A percentile compares a stretch with the other conserved stretches of the same genome.
These are phyloP conservation scores for Penicillium sp. DNA, from an alignment of 2,329 filamentous ascomycete genomes.

Conservation along the genomic window DNA sequence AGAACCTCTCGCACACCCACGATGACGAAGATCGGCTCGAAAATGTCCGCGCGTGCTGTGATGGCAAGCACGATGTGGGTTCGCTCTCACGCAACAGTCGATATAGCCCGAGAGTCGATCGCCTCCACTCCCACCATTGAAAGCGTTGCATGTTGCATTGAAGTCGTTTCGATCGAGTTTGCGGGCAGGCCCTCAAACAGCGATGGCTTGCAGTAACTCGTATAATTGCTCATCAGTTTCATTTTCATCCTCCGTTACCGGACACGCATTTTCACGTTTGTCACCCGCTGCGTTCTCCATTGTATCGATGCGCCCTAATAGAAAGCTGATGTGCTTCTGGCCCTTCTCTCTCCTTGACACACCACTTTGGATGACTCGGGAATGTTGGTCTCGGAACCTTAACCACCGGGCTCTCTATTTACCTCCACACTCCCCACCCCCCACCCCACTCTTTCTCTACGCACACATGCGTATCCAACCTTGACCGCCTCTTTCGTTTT, in stretches of 20 bases:
- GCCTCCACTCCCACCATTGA: constrained; percentile 44
- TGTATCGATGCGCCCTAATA: background rate
- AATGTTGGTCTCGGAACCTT: background rate
- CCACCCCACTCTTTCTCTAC: background rate
- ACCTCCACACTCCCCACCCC: background rate
- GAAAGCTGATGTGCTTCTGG: background rate
- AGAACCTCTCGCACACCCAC: constrained; percentile 76
- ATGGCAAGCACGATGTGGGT: constrained; percentile 78
- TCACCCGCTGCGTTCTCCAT: background rate
- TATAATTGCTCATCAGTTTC: constrained; percentile 30
- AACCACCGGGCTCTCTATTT: background rate
- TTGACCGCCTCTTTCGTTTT: constrained; percentile 12
- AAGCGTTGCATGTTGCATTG: constrained; percentile 13
- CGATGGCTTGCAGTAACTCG: constrained; percentile 25
- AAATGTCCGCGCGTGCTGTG: constrained; percentile 95
- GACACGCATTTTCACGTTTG: constrained; percentile 12
- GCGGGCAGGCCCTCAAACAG: constrained; percentile 32
- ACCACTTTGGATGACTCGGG: constrained; percentile 6
- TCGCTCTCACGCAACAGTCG: constrained; percentile 47
- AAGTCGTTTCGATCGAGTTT: constrained; percentile 28
- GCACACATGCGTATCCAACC: constrained; percentile 13
- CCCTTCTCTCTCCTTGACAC: constrained; percentile 6
- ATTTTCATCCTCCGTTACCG: constrained; percentile 21
- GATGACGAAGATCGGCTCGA: constrained; percentile 73
- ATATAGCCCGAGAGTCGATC: constrained; percentile 45